Conservation (phyloP, 1,284 basidiomycete species). For the Malassezia brasiliensis region DNA sequence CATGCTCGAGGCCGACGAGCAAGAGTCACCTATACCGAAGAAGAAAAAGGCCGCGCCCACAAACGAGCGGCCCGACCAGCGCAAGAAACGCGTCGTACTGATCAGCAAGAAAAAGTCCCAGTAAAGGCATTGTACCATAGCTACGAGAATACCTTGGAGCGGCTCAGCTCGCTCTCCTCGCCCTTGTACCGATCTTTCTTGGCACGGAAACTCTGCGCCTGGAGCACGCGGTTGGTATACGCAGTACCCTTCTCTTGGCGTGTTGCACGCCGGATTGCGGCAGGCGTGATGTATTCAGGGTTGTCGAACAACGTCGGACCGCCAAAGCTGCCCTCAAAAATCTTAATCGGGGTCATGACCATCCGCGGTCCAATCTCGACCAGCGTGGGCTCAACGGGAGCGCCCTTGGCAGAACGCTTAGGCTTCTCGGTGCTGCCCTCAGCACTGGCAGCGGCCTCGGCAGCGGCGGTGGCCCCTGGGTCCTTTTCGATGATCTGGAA, state of each 20-base stretch:
- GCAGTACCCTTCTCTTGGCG: constrained; percentile 66
- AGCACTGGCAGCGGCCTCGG: constrained; percentile 53
- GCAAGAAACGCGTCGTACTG: constrained; percentile 17
- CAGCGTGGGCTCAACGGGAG: constrained; percentile 33
- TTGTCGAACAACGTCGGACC: constrained; percentile 95
- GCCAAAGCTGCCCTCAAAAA: constrained; percentile 75
- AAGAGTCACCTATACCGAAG: constrained; percentile 1
- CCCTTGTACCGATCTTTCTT: constrained; percentile 62
- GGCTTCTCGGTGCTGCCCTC: constrained; percentile 19
- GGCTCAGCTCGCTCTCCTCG: constrained; percentile 69
- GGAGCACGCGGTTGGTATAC: constrained; percentile 70
- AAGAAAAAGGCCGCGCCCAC: constrained; percentile 1
- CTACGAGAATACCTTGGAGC: constrained; percentile 77
- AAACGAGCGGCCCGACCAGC: constrained; percentile 9
- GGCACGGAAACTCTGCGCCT: constrained; percentile 59
- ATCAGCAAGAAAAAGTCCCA: constrained; percentile 15
- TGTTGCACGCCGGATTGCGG: constrained; percentile 64
- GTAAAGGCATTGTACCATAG: background rate
- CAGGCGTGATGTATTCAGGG: constrained; percentile 84
- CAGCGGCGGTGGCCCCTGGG: constrained; percentile 50
- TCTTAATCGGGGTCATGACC: constrained; percentile 90
- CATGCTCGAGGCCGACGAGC: constrained; percentile 16
- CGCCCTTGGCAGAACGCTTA: constrained; percentile 12
- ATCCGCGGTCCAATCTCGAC: constrained; percentile 80
- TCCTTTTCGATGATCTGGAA: constrained; percentile 66